phyloP scores from a whole-genome alignment of 306 rosid species.

The Cercis canadensis region DNA sequence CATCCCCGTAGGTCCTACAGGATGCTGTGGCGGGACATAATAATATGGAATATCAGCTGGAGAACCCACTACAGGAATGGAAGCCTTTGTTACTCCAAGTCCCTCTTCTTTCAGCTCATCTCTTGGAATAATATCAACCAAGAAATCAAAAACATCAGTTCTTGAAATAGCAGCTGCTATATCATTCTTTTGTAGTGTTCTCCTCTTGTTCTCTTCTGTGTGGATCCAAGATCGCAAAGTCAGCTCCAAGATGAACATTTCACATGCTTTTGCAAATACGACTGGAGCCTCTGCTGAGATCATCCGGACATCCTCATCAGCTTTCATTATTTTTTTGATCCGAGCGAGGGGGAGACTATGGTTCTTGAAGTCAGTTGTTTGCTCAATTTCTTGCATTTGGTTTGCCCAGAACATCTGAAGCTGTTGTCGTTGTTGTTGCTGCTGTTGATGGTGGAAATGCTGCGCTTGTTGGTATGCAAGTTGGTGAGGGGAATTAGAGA shows the following conservation, averaged over 20 bases:
- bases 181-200: slow-evolving; percentile 83
- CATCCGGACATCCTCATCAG: slow-evolving; percentile 91
- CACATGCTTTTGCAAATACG: slow-evolving; percentile 83
- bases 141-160: slow-evolving; percentile 77
- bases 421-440: slow-evolving; percentile 74
- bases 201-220: slow-evolving; percentile 81
- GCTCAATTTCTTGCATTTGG: slow-evolving; percentile 82
- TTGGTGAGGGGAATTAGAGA: slow-evolving; percentile 66
- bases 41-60: slow-evolving; percentile 73
- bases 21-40: slow-evolving; percentile 68
- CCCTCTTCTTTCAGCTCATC: slow-evolving; percentile 87
- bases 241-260: slow-evolving; percentile 79
- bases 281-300: slow-evolving; percentile 85
- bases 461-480: slow-evolving; percentile 76
- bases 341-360: slow-evolving; percentile 75
- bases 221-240: slow-evolving; percentile 88
- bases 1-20: slow-evolving; percentile 68
- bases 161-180: slow-evolving; percentile 79
- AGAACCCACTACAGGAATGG: slow-evolving; percentile 66
- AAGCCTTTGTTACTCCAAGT: slow-evolving; percentile 70
- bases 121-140: slow-evolving; percentile 82
- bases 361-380: slow-evolving; percentile 69
- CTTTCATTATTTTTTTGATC: slow-evolving; percentile 83
- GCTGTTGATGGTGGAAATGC: slow-evolving; percentile 76
- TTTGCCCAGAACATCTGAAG: slow-evolving; percentile 79